Evolutionary conservation across 177 flowering plant genomes (phyloP), one percentile per base, ranked within the genome.

Genomic region (Telopea speciosissima): DNA sequence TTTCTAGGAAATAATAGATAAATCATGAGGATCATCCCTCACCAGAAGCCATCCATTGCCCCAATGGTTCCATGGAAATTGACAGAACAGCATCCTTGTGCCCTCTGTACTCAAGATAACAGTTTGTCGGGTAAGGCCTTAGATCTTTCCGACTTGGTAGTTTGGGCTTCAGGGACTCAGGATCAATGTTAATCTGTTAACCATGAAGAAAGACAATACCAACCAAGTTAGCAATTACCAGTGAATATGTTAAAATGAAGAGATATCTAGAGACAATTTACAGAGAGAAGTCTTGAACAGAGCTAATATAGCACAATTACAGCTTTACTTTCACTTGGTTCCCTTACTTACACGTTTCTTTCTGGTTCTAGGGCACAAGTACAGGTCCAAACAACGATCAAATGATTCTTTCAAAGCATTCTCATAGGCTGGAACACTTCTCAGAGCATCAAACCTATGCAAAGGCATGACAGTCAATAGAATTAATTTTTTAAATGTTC

Each of bases 31-130:
- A 44, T 24, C 25, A 69, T 68, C 49, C 58, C 76, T 45, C 14
- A 95, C 99, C 98, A 82, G 99, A 95, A 68, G 97, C 99, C 71
- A 95, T 82, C 97, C 94, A 91, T 70, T 90, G 93, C 31, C 98
- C 99, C 0, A 93, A 86, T 67, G 80, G 16, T 23, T 91, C 92
- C 61, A 82, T 72, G 31, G 95, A 85, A 76, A 96, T 85, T 59
- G 98, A 90, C 56, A 75, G 58, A 70, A 96, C 96, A 69, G 97
- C 86, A 83, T 83, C 93, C 59, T 64, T 75, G 71, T 96, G 99
- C 59, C 99, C 99, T 80, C 56, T 89, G 68, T 91, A 96, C 83
- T 96, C 99, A n/a, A 96, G 86, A 80, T 82, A 93, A 74, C 95
- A 89, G 56, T 83, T 83, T n/a, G 68, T 69, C 10, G 99, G 99